Evolutionary conservation across 2,329 filamentous ascomycete genomes (phyloP), one percentile per base, ranked within the genome.

Genomic region (Hypoxylon sp.): DNA sequence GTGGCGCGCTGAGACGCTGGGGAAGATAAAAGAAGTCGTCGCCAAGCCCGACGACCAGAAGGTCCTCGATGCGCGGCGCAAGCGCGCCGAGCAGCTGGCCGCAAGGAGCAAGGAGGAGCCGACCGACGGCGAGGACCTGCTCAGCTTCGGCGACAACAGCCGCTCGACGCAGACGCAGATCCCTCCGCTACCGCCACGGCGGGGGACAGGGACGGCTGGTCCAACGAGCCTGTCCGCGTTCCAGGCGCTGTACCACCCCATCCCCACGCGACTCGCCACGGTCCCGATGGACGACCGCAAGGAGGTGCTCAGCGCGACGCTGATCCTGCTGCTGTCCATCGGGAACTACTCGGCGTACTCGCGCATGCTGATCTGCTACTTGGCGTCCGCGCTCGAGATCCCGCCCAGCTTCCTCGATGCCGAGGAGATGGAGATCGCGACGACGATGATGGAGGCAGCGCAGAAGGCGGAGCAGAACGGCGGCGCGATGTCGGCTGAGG

Each of bases 291-390:
- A 85, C 44, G 89, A 92, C 72, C 83, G 89, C 46, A 82, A 84
- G 48, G 85, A 93, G 65, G 85, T 91, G 2, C 79, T 95, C 11
- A 91, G 92, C 78, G 91, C 91, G 17, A 79, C 93, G 6, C 80
- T 95, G 6, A 83, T 96, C 0, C 81, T 94, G 3, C 79, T 94
- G 6, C 83, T 96, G 2, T 92, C 90, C 8, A 83, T 91, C 1
- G 90, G 93, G 37, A 89, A 89, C 68, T 96, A 96, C 77, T 90
- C 88, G 21, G 91, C 92, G 3, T 87, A 93, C 76, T 93, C 92
- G 0, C 86, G 93, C 8, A 84, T 89, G 0, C 78, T 96, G 31
- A 82, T 92, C 10, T 84, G 93, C 31, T 86, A 91, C 68, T 82
- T 94, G 5, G 84, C 91, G 0, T 92, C 90, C 0, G 89, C 90